phyloP scores from a whole-genome alignment of 345 rosid species.

The Aurinia saxatilis region DNA sequence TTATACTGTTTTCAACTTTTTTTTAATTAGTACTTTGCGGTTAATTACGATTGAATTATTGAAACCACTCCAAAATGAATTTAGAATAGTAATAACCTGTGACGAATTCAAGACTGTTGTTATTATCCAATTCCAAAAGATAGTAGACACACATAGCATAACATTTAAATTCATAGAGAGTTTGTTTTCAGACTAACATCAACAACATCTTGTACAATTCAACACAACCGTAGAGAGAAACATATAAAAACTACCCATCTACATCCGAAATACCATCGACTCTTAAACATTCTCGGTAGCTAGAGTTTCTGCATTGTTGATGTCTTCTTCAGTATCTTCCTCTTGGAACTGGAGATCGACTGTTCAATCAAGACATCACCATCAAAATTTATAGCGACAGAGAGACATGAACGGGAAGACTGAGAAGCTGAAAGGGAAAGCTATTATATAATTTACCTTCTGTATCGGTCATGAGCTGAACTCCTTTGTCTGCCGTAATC shows the following conservation, averaged over 20 bases:
- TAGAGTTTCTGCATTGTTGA: not conserved
- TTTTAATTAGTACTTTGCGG: too few species aligned
- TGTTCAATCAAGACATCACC: slow-evolving; percentile 22
- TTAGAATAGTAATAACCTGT: too few species aligned
- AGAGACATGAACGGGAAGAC: not conserved
- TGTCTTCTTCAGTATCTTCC: slow-evolving; percentile 34
- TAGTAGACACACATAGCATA: not conserved
- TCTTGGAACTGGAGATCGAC: slow-evolving; percentile 69
- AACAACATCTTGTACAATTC: not conserved
- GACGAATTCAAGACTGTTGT: too few species aligned
- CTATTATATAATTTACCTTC: not conserved
- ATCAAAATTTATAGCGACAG: not conserved
- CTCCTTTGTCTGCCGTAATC: slow-evolving; percentile 31
- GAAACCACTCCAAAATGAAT: too few species aligned
- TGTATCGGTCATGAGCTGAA: slow-evolving; percentile 5
- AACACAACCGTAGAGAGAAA: not conserved
- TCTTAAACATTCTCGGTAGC: not conserved
- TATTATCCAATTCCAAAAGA: too few species aligned
- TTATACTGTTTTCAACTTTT: too few species aligned
- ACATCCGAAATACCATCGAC: not conserved
- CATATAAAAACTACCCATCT: not conserved
- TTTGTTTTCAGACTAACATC: not conserved
- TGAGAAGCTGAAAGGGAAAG: not conserved
- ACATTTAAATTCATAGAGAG: not conserved
- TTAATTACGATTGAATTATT: too few species aligned